phyloP scores from a whole-genome alignment of 768 basidiomycete genomes.

The Strobilomyces confusus region DNA sequence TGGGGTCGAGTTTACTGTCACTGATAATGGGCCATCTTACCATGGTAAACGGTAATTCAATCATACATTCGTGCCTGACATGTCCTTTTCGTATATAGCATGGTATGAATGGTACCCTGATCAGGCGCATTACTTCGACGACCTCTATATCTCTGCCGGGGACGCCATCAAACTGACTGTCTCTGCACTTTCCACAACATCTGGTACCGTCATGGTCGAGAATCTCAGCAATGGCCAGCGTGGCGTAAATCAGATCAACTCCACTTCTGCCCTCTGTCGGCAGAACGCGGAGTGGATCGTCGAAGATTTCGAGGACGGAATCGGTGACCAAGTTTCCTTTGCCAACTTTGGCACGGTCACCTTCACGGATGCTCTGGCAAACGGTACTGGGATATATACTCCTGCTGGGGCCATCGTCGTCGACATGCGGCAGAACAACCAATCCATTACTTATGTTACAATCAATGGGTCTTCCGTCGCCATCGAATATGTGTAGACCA shows the following conservation, averaged over 20 bases:
- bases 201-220: neutral
- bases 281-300: neutral
- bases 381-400: neutral
- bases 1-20: constrained; percentile 2
- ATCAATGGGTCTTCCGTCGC: neutral
- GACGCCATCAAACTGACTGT: neutral
- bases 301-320: neutral
- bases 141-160: neutral
- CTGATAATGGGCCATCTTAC: neutral
- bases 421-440: neutral
- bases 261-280: neutral
- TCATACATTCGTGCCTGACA: neutral
- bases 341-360: neutral
- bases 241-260: neutral
- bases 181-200: neutral
- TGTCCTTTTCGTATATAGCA: neutral
- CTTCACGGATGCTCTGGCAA: neutral
- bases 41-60: neutral
- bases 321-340: neutral
- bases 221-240: neutral
- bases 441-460: neutral
- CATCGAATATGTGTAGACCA: neutral
- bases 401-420: neutral
- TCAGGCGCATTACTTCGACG: neutral
- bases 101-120: constrained; percentile 11